Evolutionary conservation across 805 yeast genomes (phyloP).

Genomic region (Candida ovalis): DNA sequence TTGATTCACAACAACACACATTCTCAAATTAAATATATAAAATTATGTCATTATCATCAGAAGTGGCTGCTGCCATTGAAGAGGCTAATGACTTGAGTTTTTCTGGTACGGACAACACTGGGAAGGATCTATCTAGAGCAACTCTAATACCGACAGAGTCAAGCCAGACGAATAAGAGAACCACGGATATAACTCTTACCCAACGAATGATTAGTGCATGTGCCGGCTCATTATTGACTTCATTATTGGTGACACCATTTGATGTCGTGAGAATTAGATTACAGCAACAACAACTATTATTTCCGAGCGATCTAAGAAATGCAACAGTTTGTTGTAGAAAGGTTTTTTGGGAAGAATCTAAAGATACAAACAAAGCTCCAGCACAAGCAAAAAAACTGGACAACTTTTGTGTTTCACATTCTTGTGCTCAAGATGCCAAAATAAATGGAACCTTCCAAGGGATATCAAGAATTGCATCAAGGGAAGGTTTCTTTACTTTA

Average conservation of each 20-base stretch:
- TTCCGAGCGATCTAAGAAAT: conserved; percentile 32
- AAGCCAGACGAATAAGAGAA: not conserved
- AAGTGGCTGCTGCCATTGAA: conserved; percentile 38
- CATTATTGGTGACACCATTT: conserved; percentile 72
- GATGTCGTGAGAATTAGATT: conserved; percentile 75
- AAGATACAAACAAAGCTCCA: not conserved
- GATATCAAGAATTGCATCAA: conserved; percentile 53
- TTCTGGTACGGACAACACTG: not conserved
- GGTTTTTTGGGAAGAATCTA: conserved; percentile 32
- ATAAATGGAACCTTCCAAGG: conserved; percentile 76
- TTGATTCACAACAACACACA: not conserved
- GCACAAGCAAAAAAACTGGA: conserved; percentile 6
- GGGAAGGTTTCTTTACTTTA: conserved; percentile 73
- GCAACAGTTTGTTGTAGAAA: conserved; percentile 33
- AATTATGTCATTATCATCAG: conserved; percentile 34
- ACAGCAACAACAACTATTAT: conserved; percentile 68
- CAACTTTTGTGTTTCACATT: conserved; percentile 34
- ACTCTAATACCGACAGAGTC: not conserved
- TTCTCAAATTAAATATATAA: not conserved
- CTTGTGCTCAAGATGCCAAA: conserved; percentile 39
- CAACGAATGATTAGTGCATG: conserved; percentile 80
- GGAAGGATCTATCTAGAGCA: not conserved
- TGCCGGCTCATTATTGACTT: conserved; percentile 68
- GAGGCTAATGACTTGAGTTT: conserved; percentile 23
- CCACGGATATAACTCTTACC: conserved; percentile 35